Percentiles rank a stretch among this genome's conserved stretches.
Conservation (phyloP, 2,329 filamentous ascomycete genomes). For the Paecilomyces formosus region DNA sequence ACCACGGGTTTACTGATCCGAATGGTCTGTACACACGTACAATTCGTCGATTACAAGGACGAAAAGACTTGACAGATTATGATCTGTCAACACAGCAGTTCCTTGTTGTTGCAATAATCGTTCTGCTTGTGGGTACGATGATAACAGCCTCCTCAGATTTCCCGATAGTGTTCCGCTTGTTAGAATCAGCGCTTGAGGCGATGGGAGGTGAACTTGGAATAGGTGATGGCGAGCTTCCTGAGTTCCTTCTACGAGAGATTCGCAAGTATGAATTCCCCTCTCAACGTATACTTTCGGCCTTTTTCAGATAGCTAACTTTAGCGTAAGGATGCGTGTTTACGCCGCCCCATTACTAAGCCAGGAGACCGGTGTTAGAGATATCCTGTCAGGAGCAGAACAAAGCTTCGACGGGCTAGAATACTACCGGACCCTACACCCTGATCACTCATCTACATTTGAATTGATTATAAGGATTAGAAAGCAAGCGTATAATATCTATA, state of each 20-base stretch:
- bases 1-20: background rate
- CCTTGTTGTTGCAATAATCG: background rate
- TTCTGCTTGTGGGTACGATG: background rate
- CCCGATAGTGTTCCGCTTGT: background rate
- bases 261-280: background rate
- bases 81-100: background rate
- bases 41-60: background rate
- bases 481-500: background rate
- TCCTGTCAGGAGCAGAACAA: background rate
- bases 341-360: background rate
- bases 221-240: background rate
- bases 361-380: background rate
- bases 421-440: background rate
- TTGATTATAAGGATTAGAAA: background rate
- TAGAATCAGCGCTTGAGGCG: background rate
- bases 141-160: background rate
- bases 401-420: background rate
- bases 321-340: background rate
- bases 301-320: background rate
- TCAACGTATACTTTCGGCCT: background rate
- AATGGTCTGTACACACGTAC: background rate
- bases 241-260: background rate
- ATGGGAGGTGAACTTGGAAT: background rate
- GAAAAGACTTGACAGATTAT: background rate
- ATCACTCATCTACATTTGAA: background rate